These are phyloP conservation scores for Didymella pomorum DNA, from an alignment of 2,329 filamentous ascomycete species.

Conservation along the genomic window DNA sequence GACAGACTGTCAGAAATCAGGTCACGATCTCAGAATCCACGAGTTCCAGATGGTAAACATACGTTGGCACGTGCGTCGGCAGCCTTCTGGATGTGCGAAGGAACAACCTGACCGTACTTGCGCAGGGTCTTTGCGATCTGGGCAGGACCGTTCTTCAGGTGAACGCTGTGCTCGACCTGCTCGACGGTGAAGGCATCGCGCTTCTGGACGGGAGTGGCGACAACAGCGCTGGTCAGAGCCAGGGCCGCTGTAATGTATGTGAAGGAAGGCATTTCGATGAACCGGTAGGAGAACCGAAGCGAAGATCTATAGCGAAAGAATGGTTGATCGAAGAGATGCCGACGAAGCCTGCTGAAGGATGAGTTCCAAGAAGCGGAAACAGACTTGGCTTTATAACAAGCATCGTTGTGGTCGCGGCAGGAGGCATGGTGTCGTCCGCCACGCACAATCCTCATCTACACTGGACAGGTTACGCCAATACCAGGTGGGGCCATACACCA, in stretches of 20 bases:
- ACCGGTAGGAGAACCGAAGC: slow-evolving; percentile 21
- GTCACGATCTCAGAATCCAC: neutral
- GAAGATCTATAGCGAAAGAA: slow-evolving; percentile 23
- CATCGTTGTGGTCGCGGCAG: slow-evolving; percentile 24
- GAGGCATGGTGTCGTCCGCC: slow-evolving; percentile 17
- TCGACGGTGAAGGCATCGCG: slow-evolving; percentile 40
- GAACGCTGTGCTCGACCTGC: slow-evolving; percentile 42
- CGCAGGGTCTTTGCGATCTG: slow-evolving; percentile 52
- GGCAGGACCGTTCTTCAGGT: slow-evolving; percentile 50
- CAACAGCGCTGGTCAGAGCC: slow-evolving; percentile 37
- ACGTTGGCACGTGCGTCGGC: slow-evolving; percentile 43
- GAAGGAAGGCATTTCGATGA: slow-evolving; percentile 45
- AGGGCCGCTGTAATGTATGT: slow-evolving; percentile 42
- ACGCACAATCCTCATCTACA: slow-evolving; percentile 23
- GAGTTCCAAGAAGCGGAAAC: slow-evolving; percentile 28
- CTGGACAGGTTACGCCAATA: slow-evolving; percentile 14
- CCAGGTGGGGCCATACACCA: slow-evolving; percentile 30
- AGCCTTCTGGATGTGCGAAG: slow-evolving; percentile 39
- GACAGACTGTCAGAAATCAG: slow-evolving; percentile 13
- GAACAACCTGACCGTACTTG: slow-evolving; percentile 49
- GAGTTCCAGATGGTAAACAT: neutral
- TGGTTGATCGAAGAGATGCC: slow-evolving; percentile 23
- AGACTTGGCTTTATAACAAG: slow-evolving; percentile 42
- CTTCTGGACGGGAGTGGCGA: slow-evolving; percentile 44
- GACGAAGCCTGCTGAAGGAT: slow-evolving; percentile 28